Evolutionary conservation across 2,329 filamentous ascomycete species (phyloP), one percentile per base, ranked within the genome.

Genomic region (Arthrobotrys megalospora): DNA sequence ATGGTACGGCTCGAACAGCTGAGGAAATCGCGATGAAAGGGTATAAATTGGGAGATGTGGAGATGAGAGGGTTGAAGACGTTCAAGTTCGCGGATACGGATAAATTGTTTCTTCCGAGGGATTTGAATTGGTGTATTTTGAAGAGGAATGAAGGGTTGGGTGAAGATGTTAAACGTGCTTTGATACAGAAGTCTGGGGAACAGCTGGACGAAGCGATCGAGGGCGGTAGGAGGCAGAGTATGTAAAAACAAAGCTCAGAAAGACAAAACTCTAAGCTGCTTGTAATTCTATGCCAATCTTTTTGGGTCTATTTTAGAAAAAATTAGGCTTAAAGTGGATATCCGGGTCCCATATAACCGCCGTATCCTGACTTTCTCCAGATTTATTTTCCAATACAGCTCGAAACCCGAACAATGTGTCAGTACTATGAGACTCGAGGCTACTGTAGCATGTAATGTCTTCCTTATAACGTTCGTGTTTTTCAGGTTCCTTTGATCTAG

Each of bases 41-140:
- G 19, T 60, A 24, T 28, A 60, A 16, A 4, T 1, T 60, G 11
- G 55, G 55, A 28, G 19, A 43, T 28, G 55, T 60, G 36, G 36
- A 43, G 21, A 10, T 60, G n/a, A 24, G 36, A 4, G 19, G 55
- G 16, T 43, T 60, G 36, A 60, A 60, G 16, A 24, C 8, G 8
- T 60, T 60, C n/a, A 60, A 60, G 8, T 60, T 60, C 28, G 55
- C 43, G n/a, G 55, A 60, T n/a, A 60, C 55, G 36, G 34, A 41
- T 3, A 43, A 32, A 36, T n/a, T 60, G 36, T 60, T 60, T 19
- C 21, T 60, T 5, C 55, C 55, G 1, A 60, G 55, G 36, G 55
- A 60, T 28, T 32, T 60, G 19, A 60, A 6, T n/a, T 24, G 14
- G 16, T 60, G 34, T 43, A 19, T 60, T 16, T n/a, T 60, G 55